A percentile compares a stretch with the other conserved stretches of the same genome.
Evolutionary conservation across 257 asterid genomes (phyloP).

Genomic region (Fraxinus excelsior): DNA sequence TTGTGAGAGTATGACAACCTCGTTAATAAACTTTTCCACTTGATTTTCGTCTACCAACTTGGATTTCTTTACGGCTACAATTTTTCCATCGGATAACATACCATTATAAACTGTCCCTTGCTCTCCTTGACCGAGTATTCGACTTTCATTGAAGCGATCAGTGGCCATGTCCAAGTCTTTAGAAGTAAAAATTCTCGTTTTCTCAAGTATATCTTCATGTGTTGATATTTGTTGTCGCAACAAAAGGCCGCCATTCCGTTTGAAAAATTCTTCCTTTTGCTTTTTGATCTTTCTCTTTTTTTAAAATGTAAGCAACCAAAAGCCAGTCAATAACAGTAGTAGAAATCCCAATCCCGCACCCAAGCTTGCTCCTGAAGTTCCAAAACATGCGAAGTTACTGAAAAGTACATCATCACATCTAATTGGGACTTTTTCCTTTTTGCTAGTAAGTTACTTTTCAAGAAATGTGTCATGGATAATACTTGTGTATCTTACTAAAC

Average conservation of each 20-base stretch:
- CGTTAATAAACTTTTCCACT: constrained; percentile 31
- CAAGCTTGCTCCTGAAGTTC: no score
- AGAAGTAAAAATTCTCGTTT: constrained; percentile 20
- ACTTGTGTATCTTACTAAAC: no score
- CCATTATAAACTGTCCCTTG: constrained; percentile 33
- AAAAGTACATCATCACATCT: no score
- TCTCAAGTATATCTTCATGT: constrained; percentile 19
- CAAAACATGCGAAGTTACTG: no score
- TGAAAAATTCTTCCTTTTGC: constrained; percentile 26
- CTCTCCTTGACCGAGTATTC: constrained; percentile 34
- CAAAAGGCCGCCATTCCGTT: constrained; percentile 28
- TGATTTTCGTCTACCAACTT: constrained; percentile 23
- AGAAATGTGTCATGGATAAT: no score
- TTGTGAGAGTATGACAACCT: constrained; percentile 31
- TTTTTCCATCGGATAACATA: constrained; percentile 27
- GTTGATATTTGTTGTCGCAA: constrained; percentile 24
- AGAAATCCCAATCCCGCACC: constrained; percentile 24
- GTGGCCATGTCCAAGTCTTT: constrained; percentile 29
- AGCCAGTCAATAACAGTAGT: constrained; percentile 22
- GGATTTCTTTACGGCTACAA: constrained; percentile 31
- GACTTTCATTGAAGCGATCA: constrained; percentile 20
- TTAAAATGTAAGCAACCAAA: constrained; percentile 1
- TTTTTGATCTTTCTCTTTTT: constrained; percentile 23
- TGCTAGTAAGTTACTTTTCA: no score
- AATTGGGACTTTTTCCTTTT: no score